Percentiles rank a stretch among this genome's conserved stretches.
Evolutionary conservation across 495 filamentous ascomycete species (phyloP).

Genomic region (Patellaria atrata): DNA sequence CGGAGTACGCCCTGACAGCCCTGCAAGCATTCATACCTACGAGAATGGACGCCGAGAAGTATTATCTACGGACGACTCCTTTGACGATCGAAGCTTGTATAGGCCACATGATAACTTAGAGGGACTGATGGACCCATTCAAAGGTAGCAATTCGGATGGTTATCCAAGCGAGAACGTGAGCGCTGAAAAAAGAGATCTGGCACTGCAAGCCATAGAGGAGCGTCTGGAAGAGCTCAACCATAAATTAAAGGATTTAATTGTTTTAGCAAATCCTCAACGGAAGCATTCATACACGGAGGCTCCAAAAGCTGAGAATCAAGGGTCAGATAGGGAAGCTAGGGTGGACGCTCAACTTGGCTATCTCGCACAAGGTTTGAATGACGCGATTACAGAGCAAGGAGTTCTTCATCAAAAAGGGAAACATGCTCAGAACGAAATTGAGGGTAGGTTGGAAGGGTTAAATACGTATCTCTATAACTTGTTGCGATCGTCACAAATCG

Average conservation of each 20-base stretch:
- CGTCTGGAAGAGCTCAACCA: slow-evolving; percentile 60
- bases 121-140: slow-evolving; percentile 30
- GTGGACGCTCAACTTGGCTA: slow-evolving; percentile 20
- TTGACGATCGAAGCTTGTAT: slow-evolving; percentile 74
- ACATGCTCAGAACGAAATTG: slow-evolving; percentile 16
- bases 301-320: slow-evolving; percentile 7
- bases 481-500: slow-evolving; percentile 10
- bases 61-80: slow-evolving; percentile 37
- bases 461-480: slow-evolving; percentile 23
- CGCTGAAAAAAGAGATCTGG: slow-evolving; percentile 34
- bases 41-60: slow-evolving; percentile 36
- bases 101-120: slow-evolving; percentile 52
- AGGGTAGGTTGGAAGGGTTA: slow-evolving; percentile 21
- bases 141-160: slow-evolving; percentile 17
- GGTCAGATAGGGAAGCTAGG: slow-evolving; percentile 4
- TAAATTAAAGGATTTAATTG: slow-evolving; percentile 51
- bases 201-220: slow-evolving; percentile 36
- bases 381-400: slow-evolving; percentile 15
- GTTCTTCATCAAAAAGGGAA: slow-evolving; percentile 7
- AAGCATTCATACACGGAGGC: slow-evolving; percentile 13
- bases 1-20: slow-evolving; percentile 37
- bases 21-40: slow-evolving; percentile 52
- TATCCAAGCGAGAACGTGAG: slow-evolving; percentile 10
- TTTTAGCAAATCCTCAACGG: slow-evolving; percentile 34
- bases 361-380: slow-evolving; percentile 16